Percentiles rank a stretch among this genome's conserved stretches.
Conservation (phyloP, 2,329 filamentous ascomycete genomes). For the Fusarium sp. region DNA sequence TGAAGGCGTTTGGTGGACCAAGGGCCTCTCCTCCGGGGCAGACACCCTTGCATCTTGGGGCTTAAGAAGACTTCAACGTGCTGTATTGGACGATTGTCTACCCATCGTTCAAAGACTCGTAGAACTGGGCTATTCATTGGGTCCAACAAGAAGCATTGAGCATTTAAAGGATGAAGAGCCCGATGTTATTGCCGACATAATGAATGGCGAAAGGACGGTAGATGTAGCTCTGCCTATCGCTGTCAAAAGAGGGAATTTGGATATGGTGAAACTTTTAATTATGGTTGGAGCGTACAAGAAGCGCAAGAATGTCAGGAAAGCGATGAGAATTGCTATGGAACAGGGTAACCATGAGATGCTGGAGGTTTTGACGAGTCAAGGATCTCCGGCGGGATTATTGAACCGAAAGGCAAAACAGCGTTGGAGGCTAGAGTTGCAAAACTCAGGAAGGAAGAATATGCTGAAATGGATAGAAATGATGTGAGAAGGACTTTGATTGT, state of each 20-base stretch:
- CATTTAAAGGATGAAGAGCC: not conserved
- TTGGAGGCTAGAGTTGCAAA: not conserved
- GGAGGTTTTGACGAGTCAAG: not conserved
- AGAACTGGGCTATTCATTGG: not conserved
- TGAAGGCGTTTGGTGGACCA: not conserved
- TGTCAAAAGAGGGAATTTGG: not conserved
- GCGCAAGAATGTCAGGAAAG: not conserved
- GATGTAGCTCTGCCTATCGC: not conserved
- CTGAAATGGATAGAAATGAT: not conserved
- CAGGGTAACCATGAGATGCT: not conserved
- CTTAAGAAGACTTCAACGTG: not conserved
- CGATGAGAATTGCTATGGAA: not conserved
- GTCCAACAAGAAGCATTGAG: not conserved
- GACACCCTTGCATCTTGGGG: not conserved
- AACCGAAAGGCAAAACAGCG: not conserved
- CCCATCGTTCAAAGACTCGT: not conserved
- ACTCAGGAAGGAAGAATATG: not conserved
- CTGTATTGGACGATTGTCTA: not conserved
- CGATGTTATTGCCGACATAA: not conserved
- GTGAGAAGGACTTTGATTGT: not conserved
- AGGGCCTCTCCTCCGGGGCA: rapidly evolving
- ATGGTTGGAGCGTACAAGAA: not conserved
- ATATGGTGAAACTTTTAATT: not conserved
- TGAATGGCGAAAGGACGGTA: not conserved
- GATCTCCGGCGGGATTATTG: not conserved